A percentile compares a stretch with the other conserved stretches of the same genome.
phyloP scores from a whole-genome alignment of 495 filamentous ascomycete species.

The Achaetomiella virescens region DNA sequence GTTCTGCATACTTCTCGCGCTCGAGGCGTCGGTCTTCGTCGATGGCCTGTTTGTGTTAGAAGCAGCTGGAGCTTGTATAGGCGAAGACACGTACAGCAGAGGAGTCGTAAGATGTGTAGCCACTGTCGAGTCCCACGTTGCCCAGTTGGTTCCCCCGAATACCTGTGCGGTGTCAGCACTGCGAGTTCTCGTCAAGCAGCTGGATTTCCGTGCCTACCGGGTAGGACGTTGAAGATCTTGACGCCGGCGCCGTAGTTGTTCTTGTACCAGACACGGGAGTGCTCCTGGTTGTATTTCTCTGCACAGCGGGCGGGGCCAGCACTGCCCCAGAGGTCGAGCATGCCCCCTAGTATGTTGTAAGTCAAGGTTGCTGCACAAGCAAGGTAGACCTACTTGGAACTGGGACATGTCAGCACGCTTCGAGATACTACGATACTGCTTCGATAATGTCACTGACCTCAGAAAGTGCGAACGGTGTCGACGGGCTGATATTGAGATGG shows the following conservation, averaged over 20 bases:
- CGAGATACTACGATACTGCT: neutral
- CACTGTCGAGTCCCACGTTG: slow-evolving; percentile 65
- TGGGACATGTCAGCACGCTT: neutral
- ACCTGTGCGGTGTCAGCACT: slow-evolving; percentile 33
- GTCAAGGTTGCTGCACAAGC: neutral
- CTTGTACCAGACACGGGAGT: slow-evolving; percentile 76
- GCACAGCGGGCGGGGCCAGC: slow-evolving; percentile 61
- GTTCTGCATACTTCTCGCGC: slow-evolving; percentile 72
- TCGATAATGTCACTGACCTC: slow-evolving; percentile 38
- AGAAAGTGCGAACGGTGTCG: slow-evolving; percentile 60
- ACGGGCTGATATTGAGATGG: slow-evolving; percentile 34
- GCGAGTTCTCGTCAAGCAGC: slow-evolving; percentile 12
- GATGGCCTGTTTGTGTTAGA: slow-evolving; percentile 51
- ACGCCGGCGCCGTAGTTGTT: slow-evolving; percentile 60
- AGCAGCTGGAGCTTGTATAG: neutral
- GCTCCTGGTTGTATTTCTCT: slow-evolving; percentile 58
- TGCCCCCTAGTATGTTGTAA: slow-evolving; percentile 16
- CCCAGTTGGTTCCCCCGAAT: slow-evolving; percentile 79
- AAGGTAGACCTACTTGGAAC: slow-evolving; percentile 10
- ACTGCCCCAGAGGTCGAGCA: slow-evolving; percentile 59
- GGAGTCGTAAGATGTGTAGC: slow-evolving; percentile 73
- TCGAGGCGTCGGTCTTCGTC: slow-evolving; percentile 55
- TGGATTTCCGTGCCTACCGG: slow-evolving; percentile 46
- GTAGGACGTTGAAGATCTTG: slow-evolving; percentile 44
- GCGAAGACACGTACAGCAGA: slow-evolving; percentile 36